Percentiles rank a stretch among this genome's conserved stretches.
phyloP scores from a whole-genome alignment of 345 rosid species.

The Linum usitatissimum region DNA sequence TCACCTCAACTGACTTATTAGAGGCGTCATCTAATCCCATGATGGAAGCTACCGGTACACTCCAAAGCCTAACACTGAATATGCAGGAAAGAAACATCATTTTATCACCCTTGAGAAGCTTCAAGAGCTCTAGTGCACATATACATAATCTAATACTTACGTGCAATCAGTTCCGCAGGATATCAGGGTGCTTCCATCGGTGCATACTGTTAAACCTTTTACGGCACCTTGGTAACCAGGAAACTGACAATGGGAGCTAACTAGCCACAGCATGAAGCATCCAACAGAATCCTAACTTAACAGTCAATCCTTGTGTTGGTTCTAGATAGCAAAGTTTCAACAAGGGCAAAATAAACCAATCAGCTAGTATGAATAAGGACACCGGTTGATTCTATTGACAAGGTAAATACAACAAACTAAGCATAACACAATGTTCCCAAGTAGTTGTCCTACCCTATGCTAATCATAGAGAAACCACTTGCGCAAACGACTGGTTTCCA shows the following conservation, averaged over 20 bases:
- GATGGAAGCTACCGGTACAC: conserved; percentile 61
- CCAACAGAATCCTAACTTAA: conserved; percentile 3
- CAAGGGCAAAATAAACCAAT: too few species aligned
- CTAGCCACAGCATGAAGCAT: background rate
- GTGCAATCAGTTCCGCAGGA: conserved; percentile 91
- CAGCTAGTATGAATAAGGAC: conserved; percentile 2
- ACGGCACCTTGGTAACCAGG: conserved; percentile 96
- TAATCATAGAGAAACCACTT: background rate
- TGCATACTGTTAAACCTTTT: conserved; percentile 74
- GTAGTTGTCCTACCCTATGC: background rate
- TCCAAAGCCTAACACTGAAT: conserved; percentile 86
- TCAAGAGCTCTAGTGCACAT: background rate
- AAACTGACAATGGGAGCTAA: conserved; percentile 18
- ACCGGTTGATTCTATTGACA: background rate
- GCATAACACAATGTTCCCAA: background rate
- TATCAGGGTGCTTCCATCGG: conserved; percentile 67
- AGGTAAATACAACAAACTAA: background rate
- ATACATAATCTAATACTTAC: conserved; percentile 32
- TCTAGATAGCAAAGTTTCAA: background rate
- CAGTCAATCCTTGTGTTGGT: conserved; percentile 6
- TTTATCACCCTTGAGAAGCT: background rate
- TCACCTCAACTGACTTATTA: conserved; percentile 42
- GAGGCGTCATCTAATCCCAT: conserved; percentile 35
- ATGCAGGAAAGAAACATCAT: background rate
- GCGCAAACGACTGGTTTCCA: background rate